Evolutionary conservation across 2,329 filamentous ascomycete genomes (phyloP).

Genomic region (Aspergillus pseudoterreus): DNA sequence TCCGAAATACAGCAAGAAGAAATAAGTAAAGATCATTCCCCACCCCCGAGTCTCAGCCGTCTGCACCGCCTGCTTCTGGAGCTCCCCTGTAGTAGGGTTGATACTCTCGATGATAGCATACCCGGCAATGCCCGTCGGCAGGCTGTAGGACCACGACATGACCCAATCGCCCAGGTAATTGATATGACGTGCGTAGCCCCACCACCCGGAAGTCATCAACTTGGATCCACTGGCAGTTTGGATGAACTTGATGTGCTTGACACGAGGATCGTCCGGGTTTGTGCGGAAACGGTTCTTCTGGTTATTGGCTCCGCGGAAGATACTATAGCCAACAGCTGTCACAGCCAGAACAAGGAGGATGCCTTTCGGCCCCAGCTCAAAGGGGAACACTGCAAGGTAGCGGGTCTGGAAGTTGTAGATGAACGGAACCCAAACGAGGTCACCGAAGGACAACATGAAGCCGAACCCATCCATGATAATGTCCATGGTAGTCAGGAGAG

Average conservation of each 20-base stretch:
- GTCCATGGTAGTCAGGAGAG: conserved; percentile 90
- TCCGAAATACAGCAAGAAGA: conserved; percentile 90
- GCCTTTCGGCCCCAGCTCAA: conserved; percentile 68
- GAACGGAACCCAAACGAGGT: conserved; percentile 90
- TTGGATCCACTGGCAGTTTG: conserved; percentile 78
- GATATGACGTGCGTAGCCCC: conserved; percentile 87
- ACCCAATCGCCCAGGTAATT: conserved; percentile 97
- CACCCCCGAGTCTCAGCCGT: conserved; percentile 73
- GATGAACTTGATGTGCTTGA: conserved; percentile 80
- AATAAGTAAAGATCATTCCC: conserved; percentile 87
- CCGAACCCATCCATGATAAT: conserved; percentile 91
- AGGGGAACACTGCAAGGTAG: conserved; percentile 78
- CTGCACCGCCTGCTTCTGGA: conserved; percentile 69
- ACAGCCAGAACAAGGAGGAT: conserved; percentile 63
- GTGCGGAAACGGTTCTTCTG: conserved; percentile 94
- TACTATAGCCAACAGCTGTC: conserved; percentile 72
- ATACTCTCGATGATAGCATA: conserved; percentile 62
- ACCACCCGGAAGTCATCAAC: conserved; percentile 84
- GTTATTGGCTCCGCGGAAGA: conserved; percentile 91
- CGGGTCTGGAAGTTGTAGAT: conserved; percentile 79
- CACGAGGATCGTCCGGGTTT: conserved; percentile 73
- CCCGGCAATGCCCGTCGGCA: conserved; percentile 81
- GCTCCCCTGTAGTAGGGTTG: conserved; percentile 52
- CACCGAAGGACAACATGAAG: conserved; percentile 90
- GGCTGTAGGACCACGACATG: conserved; percentile 84